Conservation (phyloP, 23 red algal genomes). For the Chondrus crispus region DNA sequence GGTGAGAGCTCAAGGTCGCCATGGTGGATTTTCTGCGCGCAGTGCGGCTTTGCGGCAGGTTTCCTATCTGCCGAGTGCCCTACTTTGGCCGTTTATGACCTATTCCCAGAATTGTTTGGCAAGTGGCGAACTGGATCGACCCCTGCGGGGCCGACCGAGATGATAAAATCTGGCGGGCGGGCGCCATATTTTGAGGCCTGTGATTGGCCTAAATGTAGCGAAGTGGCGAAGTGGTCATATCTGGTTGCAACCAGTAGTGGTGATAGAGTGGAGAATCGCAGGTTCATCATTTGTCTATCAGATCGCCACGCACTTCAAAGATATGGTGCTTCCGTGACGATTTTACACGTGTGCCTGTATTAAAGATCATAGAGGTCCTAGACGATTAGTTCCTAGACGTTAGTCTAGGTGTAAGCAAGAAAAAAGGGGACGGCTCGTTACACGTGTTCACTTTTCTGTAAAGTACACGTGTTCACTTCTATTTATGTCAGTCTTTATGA, state of each 20-base stretch:
- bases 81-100: too few species aligned
- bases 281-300: too few species aligned
- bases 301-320: too few species aligned
- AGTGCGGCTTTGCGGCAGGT: background rate
- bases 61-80: background rate
- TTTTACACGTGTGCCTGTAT: too few species aligned
- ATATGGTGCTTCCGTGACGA: too few species aligned
- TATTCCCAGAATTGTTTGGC: background rate
- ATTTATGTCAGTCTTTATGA: too few species aligned
- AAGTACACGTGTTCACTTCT: too few species aligned
- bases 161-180: background rate
- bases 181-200: background rate
- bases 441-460: too few species aligned
- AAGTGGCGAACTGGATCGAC: background rate
- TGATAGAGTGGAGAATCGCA: background rate
- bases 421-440: too few species aligned
- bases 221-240: background rate
- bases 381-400: too few species aligned
- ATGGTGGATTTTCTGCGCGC: background rate
- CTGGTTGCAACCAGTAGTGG: background rate
- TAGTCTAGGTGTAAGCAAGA: too few species aligned
- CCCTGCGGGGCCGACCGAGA: background rate
- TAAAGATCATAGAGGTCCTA: too few species aligned
- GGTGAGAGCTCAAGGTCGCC: background rate
- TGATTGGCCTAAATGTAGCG: background rate